Evolutionary conservation across 1,284 basidiomycete genomes (phyloP).

Genomic region (Ceratobasidium sp.): DNA sequence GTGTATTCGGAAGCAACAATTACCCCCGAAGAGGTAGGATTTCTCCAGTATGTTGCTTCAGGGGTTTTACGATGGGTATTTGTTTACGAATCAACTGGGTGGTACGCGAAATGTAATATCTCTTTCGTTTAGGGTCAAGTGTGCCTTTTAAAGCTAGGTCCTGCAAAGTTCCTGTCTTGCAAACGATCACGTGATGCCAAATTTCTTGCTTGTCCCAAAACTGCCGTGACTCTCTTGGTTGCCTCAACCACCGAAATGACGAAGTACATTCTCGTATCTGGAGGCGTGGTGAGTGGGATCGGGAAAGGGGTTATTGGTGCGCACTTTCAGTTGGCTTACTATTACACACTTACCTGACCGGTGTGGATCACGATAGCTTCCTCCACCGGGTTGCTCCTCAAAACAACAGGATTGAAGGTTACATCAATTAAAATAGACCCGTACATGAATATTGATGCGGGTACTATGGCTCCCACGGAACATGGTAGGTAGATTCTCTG

Average conservation of each 20-base stretch:
- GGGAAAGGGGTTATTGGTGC: slow-evolving; percentile 93
- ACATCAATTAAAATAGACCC: slow-evolving; percentile 99
- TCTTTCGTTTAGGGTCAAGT: too few relatives aligned
- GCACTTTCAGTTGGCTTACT: slow-evolving; percentile 42
- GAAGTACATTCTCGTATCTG: slow-evolving; percentile 91
- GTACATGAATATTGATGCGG: slow-evolving; percentile 99
- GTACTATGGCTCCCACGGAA: slow-evolving; percentile 98
- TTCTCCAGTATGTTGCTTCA: too few relatives aligned
- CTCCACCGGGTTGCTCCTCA: slow-evolving; percentile 94
- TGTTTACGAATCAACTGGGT: too few relatives aligned
- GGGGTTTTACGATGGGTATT: too few relatives aligned
- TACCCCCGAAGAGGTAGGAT: too few relatives aligned
- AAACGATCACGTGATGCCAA: neutral
- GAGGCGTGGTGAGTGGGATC: slow-evolving; percentile 92
- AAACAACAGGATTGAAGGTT: slow-evolving; percentile 94
- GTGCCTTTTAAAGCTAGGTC: too few relatives aligned
- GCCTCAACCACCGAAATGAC: slow-evolving; percentile 15
- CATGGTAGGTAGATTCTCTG: slow-evolving; percentile 70
- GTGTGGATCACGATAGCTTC: slow-evolving; percentile 67
- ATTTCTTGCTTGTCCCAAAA: neutral
- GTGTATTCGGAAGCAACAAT: too few relatives aligned
- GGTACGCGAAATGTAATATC: too few relatives aligned
- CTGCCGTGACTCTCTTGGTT: neutral
- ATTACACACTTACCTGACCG: slow-evolving; percentile 7
- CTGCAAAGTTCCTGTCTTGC: too few relatives aligned